Conservation (phyloP, 73 alveolate species). For the Paramecium tetraurelia region DNA sequence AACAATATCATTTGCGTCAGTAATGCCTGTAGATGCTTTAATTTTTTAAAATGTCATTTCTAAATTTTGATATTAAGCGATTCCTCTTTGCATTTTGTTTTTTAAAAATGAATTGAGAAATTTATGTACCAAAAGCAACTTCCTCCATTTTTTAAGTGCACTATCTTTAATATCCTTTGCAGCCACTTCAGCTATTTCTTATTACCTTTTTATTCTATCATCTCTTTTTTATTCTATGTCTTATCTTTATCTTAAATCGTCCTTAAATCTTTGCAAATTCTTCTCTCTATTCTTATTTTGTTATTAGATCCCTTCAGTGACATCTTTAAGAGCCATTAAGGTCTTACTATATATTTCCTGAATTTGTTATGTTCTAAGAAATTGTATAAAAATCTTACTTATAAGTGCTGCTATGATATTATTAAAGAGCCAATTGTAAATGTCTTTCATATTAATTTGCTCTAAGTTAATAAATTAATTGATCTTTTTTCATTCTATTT, state of each 20-base stretch:
- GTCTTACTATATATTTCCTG: background rate
- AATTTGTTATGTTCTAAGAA: background rate
- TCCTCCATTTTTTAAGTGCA: conserved; percentile 58
- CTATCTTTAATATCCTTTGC: conserved; percentile 63
- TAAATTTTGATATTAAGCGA: conserved; percentile 17
- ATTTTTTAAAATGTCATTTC: conserved; percentile 58
- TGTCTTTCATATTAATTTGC: conserved; percentile 36
- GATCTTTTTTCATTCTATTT: conserved; percentile 44
- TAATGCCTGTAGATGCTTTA: conserved; percentile 62
- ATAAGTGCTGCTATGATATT: background rate
- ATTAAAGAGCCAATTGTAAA: background rate
- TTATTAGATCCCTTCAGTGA: conserved; percentile 20
- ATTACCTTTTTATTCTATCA: conserved; percentile 60
- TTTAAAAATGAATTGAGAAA: conserved; percentile 50
- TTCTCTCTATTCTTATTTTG: conserved; percentile 54
- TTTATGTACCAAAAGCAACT: conserved; percentile 51
- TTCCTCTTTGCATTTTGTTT: conserved; percentile 62
- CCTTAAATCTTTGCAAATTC: conserved; percentile 48
- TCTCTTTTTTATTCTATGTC: conserved; percentile 51
- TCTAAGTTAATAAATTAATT: conserved; percentile 5
- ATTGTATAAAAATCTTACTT: background rate
- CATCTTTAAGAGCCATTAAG: background rate
- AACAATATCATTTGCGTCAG: conserved; percentile 58
- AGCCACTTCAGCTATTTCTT: conserved; percentile 65
- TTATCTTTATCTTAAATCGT: conserved; percentile 12